These are phyloP conservation scores for Chaetomiaceae sp. DNA, from an alignment of 2,329 filamentous ascomycete species.

Conservation along the genomic window DNA sequence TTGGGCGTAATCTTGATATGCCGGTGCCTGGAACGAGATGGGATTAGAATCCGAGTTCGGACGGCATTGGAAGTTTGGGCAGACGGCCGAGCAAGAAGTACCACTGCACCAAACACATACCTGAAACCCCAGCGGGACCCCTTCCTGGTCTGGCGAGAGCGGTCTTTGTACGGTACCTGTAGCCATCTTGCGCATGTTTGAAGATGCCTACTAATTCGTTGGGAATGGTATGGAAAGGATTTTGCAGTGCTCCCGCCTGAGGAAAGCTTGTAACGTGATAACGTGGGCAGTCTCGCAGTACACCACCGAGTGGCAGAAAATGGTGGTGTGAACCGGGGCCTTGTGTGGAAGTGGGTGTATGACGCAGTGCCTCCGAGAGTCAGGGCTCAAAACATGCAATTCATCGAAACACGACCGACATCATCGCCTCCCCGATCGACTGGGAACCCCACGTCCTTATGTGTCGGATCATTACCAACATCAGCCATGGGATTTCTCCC, in stretches of 20 bases:
- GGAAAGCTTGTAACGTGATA: no score
- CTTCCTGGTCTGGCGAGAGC: background rate
- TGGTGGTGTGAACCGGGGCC: no score
- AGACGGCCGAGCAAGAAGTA: background rate
- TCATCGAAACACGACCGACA: background rate
- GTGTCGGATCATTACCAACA: background rate
- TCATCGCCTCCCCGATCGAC: background rate
- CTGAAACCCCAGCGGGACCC: background rate
- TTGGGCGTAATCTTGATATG: background rate
- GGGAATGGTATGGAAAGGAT: background rate
- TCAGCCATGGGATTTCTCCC: background rate
- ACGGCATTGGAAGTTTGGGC: no score
- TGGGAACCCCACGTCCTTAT: background rate
- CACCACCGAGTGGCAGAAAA: no score
- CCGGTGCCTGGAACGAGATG: background rate
- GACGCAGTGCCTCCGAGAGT: no score
- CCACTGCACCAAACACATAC: background rate
- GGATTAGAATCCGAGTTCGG: background rate
- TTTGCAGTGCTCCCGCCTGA: background rate
- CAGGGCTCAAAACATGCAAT: background rate
- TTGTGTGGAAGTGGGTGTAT: no score
- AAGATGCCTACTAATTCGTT: background rate
- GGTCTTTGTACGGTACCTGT: background rate
- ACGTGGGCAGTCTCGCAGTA: no score
- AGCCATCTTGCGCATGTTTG: background rate